Evolutionary conservation across 768 basidiomycete genomes (phyloP).

Genomic region (Amanita rimosa): DNA sequence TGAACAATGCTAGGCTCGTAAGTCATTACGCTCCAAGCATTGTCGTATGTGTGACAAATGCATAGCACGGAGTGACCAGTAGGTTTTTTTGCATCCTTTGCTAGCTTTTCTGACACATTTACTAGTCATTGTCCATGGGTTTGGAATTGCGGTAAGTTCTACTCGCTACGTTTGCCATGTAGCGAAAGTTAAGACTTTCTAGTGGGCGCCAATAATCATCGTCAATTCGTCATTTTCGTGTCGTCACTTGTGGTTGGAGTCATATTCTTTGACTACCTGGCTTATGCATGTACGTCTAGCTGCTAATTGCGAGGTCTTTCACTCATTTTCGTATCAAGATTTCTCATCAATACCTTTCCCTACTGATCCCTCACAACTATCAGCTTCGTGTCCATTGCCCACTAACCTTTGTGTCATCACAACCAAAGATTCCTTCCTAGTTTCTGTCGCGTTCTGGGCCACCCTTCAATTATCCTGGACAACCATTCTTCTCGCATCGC

Average conservation of each 20-base stretch:
- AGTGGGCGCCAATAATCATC: slow-evolving; percentile 92
- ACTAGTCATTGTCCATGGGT: slow-evolving; percentile 95
- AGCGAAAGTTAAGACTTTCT: not conserved
- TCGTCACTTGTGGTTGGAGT: slow-evolving; percentile 77
- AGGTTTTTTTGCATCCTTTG: slow-evolving; percentile 19
- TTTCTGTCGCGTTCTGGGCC: slow-evolving; percentile 74
- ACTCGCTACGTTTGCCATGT: slow-evolving; percentile 1
- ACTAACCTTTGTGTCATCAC: slow-evolving; percentile 58
- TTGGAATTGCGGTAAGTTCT: slow-evolving; percentile 85
- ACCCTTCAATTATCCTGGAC: slow-evolving; percentile 97
- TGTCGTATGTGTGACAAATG: slow-evolving; percentile 89
- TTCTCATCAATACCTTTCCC: slow-evolving; percentile 36
- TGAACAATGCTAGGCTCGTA: slow-evolving; percentile 46
- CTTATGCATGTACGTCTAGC: slow-evolving; percentile 59
- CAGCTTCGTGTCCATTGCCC: slow-evolving; percentile 60
- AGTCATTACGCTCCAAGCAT: slow-evolving; percentile 91
- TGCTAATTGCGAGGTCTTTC: slow-evolving; percentile 4
- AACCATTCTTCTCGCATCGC: slow-evolving; percentile 69
- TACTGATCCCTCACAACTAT: slow-evolving; percentile 26
- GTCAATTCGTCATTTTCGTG: slow-evolving; percentile 94
- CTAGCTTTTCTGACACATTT: slow-evolving; percentile 3
- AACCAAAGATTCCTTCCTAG: slow-evolving; percentile 70
- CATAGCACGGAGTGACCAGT: slow-evolving; percentile 90
- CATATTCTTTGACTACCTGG: slow-evolving; percentile 70
- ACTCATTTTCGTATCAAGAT: slow-evolving; percentile 25